Percentiles rank a stretch among this genome's conserved stretches.
Conservation (phyloP, 75 land plant genomes). For the Sequoia sempervirens region DNA sequence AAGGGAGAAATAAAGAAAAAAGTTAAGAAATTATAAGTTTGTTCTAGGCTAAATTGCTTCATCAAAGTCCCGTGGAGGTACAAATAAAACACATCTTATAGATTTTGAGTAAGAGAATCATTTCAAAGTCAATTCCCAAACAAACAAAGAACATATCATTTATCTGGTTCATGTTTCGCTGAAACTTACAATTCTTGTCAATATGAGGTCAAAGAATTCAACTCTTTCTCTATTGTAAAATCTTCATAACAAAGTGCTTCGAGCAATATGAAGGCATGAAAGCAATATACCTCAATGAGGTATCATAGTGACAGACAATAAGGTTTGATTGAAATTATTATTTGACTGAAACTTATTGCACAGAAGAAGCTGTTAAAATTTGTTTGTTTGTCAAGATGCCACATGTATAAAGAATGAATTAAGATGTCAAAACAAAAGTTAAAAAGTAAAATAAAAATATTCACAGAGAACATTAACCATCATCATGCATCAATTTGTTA, state of each 20-base stretch:
- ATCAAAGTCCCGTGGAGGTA: not conserved
- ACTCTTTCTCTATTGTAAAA: not conserved
- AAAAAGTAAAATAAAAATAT: not conserved
- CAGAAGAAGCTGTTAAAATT: not conserved
- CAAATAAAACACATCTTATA: not conserved
- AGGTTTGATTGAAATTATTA: not conserved
- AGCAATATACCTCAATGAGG: not conserved
- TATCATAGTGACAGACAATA: not conserved
- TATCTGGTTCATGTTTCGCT: not conserved
- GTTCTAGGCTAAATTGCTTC: not conserved
- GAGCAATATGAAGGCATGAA: not conserved
- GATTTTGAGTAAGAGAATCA: not conserved
- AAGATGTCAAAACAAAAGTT: not conserved
- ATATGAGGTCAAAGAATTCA: not conserved
- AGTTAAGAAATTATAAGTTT: not conserved
- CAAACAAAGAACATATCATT: not conserved
- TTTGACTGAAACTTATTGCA: no score
- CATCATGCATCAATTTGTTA: not conserved
- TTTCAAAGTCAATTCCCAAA: not conserved
- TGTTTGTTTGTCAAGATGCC: slow-evolving; percentile 4
- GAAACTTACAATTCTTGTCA: not conserved
- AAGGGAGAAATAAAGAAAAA: not conserved
- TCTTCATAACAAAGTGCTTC: not conserved
- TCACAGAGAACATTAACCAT: not conserved
- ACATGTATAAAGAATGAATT: not conserved